These are phyloP conservation scores for Hypholoma fasciculare DNA, from an alignment of 768 basidiomycete genomes.

Conservation along the genomic window DNA sequence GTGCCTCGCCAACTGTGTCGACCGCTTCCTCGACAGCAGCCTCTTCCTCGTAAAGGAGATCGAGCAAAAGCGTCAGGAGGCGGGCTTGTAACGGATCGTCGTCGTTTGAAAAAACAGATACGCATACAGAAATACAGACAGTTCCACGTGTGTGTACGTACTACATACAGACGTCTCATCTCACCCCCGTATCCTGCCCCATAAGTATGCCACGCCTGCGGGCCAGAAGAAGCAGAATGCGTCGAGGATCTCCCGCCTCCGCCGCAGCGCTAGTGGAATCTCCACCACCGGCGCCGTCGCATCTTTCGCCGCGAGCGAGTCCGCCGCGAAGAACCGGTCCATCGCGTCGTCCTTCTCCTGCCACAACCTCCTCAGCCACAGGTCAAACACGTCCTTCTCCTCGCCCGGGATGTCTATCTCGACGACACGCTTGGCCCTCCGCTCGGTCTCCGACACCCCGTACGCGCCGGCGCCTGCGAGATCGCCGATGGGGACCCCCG, in stretches of 20 bases:
- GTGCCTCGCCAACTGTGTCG: slow-evolving; percentile 89
- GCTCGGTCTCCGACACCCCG: slow-evolving; percentile 20
- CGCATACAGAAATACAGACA: not conserved
- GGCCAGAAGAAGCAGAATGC: slow-evolving; percentile 77
- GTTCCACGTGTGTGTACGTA: slow-evolving; percentile 16
- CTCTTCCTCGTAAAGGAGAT: slow-evolving; percentile 77
- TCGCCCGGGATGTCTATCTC: slow-evolving; percentile 53
- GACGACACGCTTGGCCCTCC: slow-evolving; percentile 26
- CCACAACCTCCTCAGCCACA: slow-evolving; percentile 86
- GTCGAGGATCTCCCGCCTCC: slow-evolving; percentile 55
- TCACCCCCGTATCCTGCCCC: slow-evolving; percentile 38
- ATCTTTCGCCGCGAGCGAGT: slow-evolving; percentile 38
- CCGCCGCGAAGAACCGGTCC: slow-evolving; percentile 58
- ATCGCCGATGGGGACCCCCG: slow-evolving; percentile 71
- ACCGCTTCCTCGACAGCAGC: slow-evolving; percentile 87
- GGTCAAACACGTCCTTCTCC: slow-evolving; percentile 71
- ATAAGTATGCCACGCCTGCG: slow-evolving; percentile 47
- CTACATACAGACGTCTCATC: slow-evolving; percentile 1
- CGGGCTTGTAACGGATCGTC: slow-evolving; percentile 13
- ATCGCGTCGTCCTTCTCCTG: slow-evolving; percentile 80
- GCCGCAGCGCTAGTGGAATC: slow-evolving; percentile 61
- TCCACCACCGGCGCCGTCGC: slow-evolving; percentile 33
- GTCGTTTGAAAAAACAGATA: slow-evolving; percentile 16
- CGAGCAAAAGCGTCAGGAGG: slow-evolving; percentile 37
- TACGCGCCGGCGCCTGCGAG: slow-evolving; percentile 33